Evolutionary conservation across 805 yeast genomes (phyloP), one percentile per base, ranked within the genome.

Genomic region (Saccharomycopsis sp.): DNA sequence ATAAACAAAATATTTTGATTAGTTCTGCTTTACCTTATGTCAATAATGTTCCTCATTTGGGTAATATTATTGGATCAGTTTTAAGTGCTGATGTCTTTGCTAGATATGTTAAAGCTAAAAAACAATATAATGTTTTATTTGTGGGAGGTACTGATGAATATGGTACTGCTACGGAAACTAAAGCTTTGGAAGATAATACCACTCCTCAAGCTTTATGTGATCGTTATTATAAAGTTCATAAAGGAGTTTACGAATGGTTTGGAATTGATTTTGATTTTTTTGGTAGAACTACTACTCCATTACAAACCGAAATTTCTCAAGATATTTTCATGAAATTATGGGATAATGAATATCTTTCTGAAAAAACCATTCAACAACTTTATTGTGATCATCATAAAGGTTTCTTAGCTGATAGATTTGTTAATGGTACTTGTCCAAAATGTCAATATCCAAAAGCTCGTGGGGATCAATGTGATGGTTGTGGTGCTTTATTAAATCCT

Each of bases 111-210:
- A 88, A 87, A 61, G 19, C 31, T 15, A 78, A 80, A 52, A 77
- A 96, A 67, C 83, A 86, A 60, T 79, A 80, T 64, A 92, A 88
- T 59, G 69, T 95, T 17, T 65, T 92, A 49, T 92, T 67, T 55
- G 64, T 92, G 42, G 87, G 98, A 63, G 99, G 99, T 64, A 92
- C 98, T 29, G 99, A 92, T 59, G 99, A 92, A 64, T 92, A 92
- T 59, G 99, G 99, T 59, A 92, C 99, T 43, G 99, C 99, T 35
- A 92, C 98, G 13, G 99, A 92, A 62, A 92, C 98, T 21, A 92
- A 89, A 64, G 98, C 98, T 9, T 64, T 92, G 37, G 97, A 89
- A 59, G 98, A 92, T 56, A 78, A 81, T 31, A 81, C 84, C 45
- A 72, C 94, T 3, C 98, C 99, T 37, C 67, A 74, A 52, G 80